phyloP scores from a whole-genome alignment of 202 grass and related monocot species.

The Setaria italica region DNA sequence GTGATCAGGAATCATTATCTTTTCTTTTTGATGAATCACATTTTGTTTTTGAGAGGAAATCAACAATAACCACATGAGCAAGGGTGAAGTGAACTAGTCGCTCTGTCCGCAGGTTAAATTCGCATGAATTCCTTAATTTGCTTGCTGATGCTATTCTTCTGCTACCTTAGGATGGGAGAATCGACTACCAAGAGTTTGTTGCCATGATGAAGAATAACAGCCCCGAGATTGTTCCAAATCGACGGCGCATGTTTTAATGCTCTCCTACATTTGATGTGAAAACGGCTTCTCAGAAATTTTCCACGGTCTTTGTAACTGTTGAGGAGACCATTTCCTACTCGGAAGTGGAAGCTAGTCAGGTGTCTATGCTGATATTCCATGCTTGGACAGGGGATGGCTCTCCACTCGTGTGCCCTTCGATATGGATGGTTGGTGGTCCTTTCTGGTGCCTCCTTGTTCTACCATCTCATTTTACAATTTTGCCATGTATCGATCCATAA shows the following conservation, averaged over 20 bases:
- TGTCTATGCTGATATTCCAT: background rate
- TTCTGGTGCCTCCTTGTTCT: slow-evolving; percentile 31
- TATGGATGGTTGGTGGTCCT: background rate
- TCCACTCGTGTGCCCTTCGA: background rate
- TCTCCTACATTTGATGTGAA: slow-evolving; percentile 27
- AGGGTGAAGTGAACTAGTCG: background rate
- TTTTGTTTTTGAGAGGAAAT: background rate
- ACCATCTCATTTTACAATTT: slow-evolving; percentile 17
- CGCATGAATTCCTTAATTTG: background rate
- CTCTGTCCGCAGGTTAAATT: background rate
- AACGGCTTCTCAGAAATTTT: background rate
- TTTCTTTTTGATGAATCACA: background rate
- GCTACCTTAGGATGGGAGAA: slow-evolving; percentile 83
- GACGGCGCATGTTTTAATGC: slow-evolving; percentile 56
- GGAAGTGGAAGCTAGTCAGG: background rate
- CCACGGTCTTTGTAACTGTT: background rate
- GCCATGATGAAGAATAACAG: slow-evolving; percentile 90
- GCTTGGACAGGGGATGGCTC: background rate
- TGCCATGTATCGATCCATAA: background rate
- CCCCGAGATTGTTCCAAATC: slow-evolving; percentile 62
- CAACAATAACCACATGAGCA: background rate
- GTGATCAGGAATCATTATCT: background rate
- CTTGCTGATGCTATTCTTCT: slow-evolving; percentile 27
- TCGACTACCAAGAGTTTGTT: slow-evolving; percentile 88
- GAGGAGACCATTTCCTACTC: slow-evolving; percentile 20